phyloP scores from a whole-genome alignment of 345 rosid genomes.

The Arabidopsis suecica region DNA sequence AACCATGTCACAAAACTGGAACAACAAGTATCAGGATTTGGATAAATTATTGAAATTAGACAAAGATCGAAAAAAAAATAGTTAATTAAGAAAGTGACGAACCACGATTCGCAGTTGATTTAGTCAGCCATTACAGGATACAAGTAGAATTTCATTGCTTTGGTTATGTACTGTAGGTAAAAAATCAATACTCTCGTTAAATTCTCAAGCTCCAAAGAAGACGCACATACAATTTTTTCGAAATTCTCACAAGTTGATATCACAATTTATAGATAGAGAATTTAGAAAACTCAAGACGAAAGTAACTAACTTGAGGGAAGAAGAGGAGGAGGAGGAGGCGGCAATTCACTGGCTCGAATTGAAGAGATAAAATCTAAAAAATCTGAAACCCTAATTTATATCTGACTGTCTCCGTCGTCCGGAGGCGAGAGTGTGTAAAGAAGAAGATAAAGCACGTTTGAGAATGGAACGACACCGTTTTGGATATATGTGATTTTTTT shows the following conservation, averaged over 20 bases:
- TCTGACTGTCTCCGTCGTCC: conserved; percentile 24
- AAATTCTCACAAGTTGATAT: background rate
- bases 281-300: background rate
- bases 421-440: conserved; percentile 1
- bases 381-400: conserved; percentile 43
- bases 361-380: conserved; percentile 41
- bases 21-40: conserved; percentile 28
- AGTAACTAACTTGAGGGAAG: conserved; percentile 57
- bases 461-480: conserved; percentile 15
- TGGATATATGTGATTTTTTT: no score
- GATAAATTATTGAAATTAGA: background rate
- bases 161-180: conserved; percentile 52
- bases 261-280: background rate
- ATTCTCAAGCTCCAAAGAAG: conserved; percentile 7
- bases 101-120: conserved; percentile 90
- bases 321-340: conserved; percentile 50
- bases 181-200: conserved; percentile 1
- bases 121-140: conserved; percentile 86
- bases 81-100: conserved; percentile 39
- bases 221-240: background rate
- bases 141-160: conserved; percentile 65
- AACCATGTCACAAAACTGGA: conserved; percentile 88
- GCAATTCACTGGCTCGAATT: conserved; percentile 40
- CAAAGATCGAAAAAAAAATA: background rate
- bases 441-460: conserved; percentile 7